These are phyloP conservation scores for Penicillium sclerotiorum DNA, from an alignment of 2,329 filamentous ascomycete species.

Conservation along the genomic window DNA sequence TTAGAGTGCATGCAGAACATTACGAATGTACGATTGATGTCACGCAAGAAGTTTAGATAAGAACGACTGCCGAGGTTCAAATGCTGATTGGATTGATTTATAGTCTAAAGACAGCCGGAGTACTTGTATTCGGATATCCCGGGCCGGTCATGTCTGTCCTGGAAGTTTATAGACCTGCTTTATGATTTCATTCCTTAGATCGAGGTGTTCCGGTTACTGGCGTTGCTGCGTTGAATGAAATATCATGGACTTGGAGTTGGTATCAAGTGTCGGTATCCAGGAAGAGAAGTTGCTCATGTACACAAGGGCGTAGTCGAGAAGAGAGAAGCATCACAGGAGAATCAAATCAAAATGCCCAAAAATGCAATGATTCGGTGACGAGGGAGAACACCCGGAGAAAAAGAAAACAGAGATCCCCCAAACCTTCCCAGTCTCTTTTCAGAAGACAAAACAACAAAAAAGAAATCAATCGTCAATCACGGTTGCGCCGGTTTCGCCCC, in stretches of 20 bases:
- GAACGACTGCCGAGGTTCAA: too few species aligned
- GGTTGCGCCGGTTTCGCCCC: slow-evolving; percentile 27
- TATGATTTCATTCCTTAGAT: too few species aligned
- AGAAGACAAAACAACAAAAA: slow-evolving; percentile 4
- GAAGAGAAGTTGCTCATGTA: background rate
- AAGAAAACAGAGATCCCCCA: background rate
- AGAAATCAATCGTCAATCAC: slow-evolving; percentile 9
- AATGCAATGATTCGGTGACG: background rate
- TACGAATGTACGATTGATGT: too few species aligned
- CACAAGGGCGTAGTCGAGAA: slow-evolving; percentile 6
- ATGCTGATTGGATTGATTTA: too few species aligned
- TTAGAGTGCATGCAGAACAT: too few species aligned
- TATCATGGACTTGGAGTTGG: background rate
- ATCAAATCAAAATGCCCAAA: background rate
- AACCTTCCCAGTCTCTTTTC: background rate
- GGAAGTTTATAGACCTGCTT: too few species aligned
- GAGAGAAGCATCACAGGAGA: background rate
- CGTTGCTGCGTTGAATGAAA: too few species aligned
- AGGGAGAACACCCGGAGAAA: background rate
- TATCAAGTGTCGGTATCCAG: background rate
- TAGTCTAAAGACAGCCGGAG: too few species aligned
- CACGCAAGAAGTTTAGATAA: too few species aligned
- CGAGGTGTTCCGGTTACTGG: too few species aligned
- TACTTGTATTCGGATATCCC: too few species aligned
- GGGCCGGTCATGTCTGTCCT: too few species aligned